These are phyloP conservation scores for Diplodia corticola DNA, from an alignment of 2,329 filamentous ascomycete species.

Conservation along the genomic window DNA sequence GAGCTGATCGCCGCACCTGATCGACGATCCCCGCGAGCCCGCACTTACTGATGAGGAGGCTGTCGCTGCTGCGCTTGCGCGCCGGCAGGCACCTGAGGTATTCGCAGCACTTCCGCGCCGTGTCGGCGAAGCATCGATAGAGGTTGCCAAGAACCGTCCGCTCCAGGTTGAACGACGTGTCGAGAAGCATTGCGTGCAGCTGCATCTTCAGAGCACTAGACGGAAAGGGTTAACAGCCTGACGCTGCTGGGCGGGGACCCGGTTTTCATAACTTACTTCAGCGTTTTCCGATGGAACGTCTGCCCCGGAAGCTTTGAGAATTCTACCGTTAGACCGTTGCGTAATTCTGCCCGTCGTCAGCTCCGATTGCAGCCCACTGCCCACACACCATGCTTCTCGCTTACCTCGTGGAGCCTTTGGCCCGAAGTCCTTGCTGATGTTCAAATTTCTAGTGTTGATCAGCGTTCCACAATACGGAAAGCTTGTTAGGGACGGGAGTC, in stretches of 20 bases:
- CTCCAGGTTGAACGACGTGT: slow-evolving; percentile 73
- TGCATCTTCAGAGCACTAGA: slow-evolving; percentile 74
- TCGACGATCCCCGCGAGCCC: slow-evolving; percentile 28
- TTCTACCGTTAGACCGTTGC: slow-evolving; percentile 78
- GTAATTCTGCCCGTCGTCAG: slow-evolving; percentile 49
- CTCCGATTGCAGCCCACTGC: neutral
- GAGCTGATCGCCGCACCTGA: slow-evolving; percentile 24
- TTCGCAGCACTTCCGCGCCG: slow-evolving; percentile 70
- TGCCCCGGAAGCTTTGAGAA: slow-evolving; percentile 70
- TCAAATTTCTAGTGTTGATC: slow-evolving; percentile 73
- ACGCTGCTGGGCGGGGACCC: neutral
- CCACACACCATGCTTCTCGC: slow-evolving; percentile 31
- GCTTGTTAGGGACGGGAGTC: slow-evolving; percentile 27
- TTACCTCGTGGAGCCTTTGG: slow-evolving; percentile 53
- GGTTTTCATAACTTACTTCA: slow-evolving; percentile 56
- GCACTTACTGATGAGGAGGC: slow-evolving; percentile 61
- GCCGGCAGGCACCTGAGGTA: slow-evolving; percentile 62
- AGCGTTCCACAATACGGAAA: slow-evolving; percentile 89
- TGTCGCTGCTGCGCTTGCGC: slow-evolving; percentile 56
- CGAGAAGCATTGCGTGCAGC: slow-evolving; percentile 79
- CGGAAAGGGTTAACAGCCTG: slow-evolving; percentile 26
- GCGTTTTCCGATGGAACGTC: slow-evolving; percentile 75
- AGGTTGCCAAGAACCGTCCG: slow-evolving; percentile 72
- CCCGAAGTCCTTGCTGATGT: slow-evolving; percentile 69
- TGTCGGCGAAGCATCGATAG: slow-evolving; percentile 71